phyloP scores from a whole-genome alignment of 2,329 filamentous ascomycete species.

The Hymenotorrendiella dingleyae region DNA sequence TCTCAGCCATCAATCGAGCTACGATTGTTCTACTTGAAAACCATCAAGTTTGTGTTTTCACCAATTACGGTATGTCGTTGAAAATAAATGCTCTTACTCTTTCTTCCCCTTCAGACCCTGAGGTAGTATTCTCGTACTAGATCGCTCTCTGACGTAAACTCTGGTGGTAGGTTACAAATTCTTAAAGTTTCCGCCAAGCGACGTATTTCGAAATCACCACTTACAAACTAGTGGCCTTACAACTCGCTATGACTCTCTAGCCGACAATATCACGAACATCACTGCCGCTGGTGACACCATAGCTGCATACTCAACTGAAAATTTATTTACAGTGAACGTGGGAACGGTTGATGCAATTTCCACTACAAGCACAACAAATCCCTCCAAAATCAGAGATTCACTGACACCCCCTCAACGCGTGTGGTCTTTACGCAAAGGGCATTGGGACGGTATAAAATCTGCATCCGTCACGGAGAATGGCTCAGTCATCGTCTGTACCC shows the following conservation, averaged over 20 bases:
- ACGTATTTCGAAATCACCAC: slow-evolving; percentile 65
- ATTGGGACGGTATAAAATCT: slow-evolving; percentile 68
- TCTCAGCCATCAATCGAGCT: slow-evolving; percentile 84
- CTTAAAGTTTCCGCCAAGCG: slow-evolving; percentile 69
- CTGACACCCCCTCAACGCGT: slow-evolving; percentile 73
- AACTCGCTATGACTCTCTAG: slow-evolving; percentile 56
- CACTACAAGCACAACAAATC: slow-evolving; percentile 80
- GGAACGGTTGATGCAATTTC: slow-evolving; percentile 57
- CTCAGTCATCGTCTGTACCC: slow-evolving; percentile 88
- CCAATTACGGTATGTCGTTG: too few species aligned
- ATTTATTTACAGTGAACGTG: slow-evolving; percentile 80
- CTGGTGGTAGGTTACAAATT: too few species aligned
- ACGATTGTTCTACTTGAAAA: slow-evolving; percentile 82
- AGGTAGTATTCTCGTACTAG: too few species aligned
- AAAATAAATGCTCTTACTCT: too few species aligned
- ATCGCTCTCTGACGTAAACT: too few species aligned
- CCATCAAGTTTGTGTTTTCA: slow-evolving; percentile 87
- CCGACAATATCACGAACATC: slow-evolving; percentile 68
- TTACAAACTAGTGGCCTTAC: slow-evolving; percentile 60
- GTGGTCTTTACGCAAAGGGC: slow-evolving; percentile 75
- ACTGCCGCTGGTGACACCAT: slow-evolving; percentile 87
- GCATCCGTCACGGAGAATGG: slow-evolving; percentile 88
- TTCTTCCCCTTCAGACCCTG: too few species aligned
- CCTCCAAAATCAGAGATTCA: slow-evolving; percentile 79
- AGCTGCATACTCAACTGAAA: slow-evolving; percentile 70